Evolutionary conservation across 2,329 filamentous ascomycete species (phyloP), one percentile per base, ranked within the genome.

Genomic region (Pseudophaeomoniella oleicola): DNA sequence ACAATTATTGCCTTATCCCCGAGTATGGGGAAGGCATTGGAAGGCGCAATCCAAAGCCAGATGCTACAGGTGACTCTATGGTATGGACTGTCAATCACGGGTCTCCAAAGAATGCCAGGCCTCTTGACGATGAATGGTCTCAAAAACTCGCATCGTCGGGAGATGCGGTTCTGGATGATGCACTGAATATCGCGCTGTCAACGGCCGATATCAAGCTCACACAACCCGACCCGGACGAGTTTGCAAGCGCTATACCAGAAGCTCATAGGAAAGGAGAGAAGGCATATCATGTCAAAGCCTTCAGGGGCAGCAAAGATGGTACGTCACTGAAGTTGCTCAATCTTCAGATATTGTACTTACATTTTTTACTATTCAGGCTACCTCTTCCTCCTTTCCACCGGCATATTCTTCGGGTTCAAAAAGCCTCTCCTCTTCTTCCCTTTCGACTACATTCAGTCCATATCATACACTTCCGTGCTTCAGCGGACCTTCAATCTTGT

Each of bases 401-500:
- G 75, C 19, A 71, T 79, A 34, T 53, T 78, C 30, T 78, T 71
- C 48, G 74, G 69, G 30, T 78, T 76, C 62, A 78, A 77, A 49
- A 79, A 78, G 47, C 75, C 75, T 0, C 58, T 79, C 16, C 52
- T 69, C 5, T 78, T 72, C 56, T 76, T 78, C 49, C 64, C 72
- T 5, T 75, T 78, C 41, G 64, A 67, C 34, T 59, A 62, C 22
- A 64, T 79, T 39, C 69, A 71, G 36, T 69, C 67, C 15, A 67
- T 77, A 32, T 73, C 69, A 29, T 79, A 78, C 56, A 78, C 73
- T 3, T 72, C 69, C 30, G 70, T 78, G 13, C 59, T 79, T 4
- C 72, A 76, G 45, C 68, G 74, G 19, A 78, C 75, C 0, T 79
- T 79, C 59, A 78, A 78, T 46, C 64, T 79, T 19, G 72, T 73